Conservation (phyloP, 2,329 filamentous ascomycete species). For the Fusarium domesticum region DNA sequence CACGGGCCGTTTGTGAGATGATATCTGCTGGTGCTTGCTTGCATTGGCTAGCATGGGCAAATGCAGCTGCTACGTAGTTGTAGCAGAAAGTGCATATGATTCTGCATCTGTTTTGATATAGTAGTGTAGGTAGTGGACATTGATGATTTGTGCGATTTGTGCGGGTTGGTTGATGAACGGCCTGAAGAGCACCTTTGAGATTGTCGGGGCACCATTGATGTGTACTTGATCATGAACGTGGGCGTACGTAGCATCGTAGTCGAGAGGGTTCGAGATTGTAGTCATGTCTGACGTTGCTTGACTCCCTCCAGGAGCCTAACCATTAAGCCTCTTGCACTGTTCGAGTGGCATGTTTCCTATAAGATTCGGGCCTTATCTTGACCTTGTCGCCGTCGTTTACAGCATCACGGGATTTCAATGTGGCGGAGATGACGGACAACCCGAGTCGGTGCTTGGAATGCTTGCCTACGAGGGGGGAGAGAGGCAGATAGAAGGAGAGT, state of each 20-base stretch:
- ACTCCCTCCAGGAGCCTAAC: neutral
- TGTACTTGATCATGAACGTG: slow-evolving; percentile 2
- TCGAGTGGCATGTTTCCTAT: slow-evolving; percentile 15
- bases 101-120: neutral
- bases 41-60: too few species aligned
- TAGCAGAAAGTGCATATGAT: neutral
- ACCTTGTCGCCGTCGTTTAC: slow-evolving; percentile 1
- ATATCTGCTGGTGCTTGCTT: neutral
- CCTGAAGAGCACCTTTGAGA: neutral
- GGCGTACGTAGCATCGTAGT: neutral
- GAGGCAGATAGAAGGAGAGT: slow-evolving; percentile 3
- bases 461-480: neutral
- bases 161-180: neutral
- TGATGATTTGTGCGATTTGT: too few species aligned
- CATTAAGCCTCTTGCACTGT: neutral
- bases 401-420: neutral
- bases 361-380: slow-evolving; percentile 24
- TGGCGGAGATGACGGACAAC: neutral
- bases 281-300: neutral
- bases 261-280: neutral
- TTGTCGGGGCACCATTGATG: neutral
- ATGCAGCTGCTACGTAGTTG: slow-evolving; percentile 3
- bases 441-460: neutral
- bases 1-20: slow-evolving; percentile 2
- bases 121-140: neutral